phyloP scores from a whole-genome alignment of 2,329 filamentous ascomycete genomes.

The Claviceps humidiphila region DNA sequence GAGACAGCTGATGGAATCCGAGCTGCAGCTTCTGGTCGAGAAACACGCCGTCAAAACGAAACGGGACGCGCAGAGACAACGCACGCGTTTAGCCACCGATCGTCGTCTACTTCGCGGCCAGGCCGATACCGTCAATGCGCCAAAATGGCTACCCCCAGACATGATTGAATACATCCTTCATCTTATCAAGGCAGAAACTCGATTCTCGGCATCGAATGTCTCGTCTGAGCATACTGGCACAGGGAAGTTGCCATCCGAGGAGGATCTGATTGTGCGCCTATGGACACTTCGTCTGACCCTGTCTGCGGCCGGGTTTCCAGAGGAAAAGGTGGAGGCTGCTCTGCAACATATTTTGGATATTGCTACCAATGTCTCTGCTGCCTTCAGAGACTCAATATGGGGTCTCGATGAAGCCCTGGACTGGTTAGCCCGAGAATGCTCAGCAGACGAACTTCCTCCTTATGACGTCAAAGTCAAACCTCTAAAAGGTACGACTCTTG shows the following conservation, averaged over 20 bases:
- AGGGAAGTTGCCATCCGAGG: slow-evolving; percentile 51
- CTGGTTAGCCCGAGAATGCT: slow-evolving; percentile 73
- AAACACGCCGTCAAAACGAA: slow-evolving; percentile 68
- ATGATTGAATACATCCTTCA: slow-evolving; percentile 66
- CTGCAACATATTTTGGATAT: slow-evolving; percentile 55
- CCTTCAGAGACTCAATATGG: slow-evolving; percentile 58
- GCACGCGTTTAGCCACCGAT: slow-evolving; percentile 70
- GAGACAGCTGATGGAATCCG: slow-evolving; percentile 75
- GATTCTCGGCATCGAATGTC: slow-evolving; percentile 39
- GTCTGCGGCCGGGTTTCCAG: slow-evolving; percentile 52
- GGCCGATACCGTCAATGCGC: slow-evolving; percentile 56
- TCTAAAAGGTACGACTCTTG: slow-evolving; percentile 22
- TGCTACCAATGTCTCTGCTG: slow-evolving; percentile 44
- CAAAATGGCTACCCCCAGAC: slow-evolving; percentile 70
- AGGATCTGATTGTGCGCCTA: slow-evolving; percentile 64
- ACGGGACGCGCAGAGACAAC: slow-evolving; percentile 66
- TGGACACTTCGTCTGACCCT: slow-evolving; percentile 77
- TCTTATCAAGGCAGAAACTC: slow-evolving; percentile 53
- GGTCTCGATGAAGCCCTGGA: slow-evolving; percentile 79
- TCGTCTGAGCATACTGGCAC: slow-evolving; percentile 28
- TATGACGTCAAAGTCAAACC: slow-evolving; percentile 41
- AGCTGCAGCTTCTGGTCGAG: slow-evolving; percentile 77
- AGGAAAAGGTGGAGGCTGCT: slow-evolving; percentile 46
- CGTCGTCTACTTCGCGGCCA: slow-evolving; percentile 68
- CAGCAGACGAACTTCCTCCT: slow-evolving; percentile 53